Base-by-base conservation (phyloP, 805 yeast genomes). In the Naumovozyma baii region DNA sequence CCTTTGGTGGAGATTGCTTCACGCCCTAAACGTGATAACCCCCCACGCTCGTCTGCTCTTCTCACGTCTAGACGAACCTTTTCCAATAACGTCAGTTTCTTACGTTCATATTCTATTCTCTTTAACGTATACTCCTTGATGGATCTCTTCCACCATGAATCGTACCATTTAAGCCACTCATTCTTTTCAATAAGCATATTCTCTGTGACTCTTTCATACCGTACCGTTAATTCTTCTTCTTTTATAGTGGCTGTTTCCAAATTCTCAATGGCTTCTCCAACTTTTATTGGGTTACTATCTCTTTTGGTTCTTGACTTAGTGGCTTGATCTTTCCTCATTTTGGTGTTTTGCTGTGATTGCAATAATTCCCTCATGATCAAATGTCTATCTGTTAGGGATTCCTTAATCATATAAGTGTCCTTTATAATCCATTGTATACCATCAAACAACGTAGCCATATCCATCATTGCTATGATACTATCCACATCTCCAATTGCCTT, bases 311-410 rank as follows among this genome's bases (percentile, higher is more conserved):
- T 83, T 40, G 86, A 70, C 51, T 79, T 78, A 33, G 74, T 64
- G 1, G 94, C 94, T 3, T 74, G 70, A 36, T 76, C 73, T 51
- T 84, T 94, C 51, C 76, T 82, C 22, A 73, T 63, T 49, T 73
- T 76, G 1, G 95, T 77, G 41, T 69, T 75, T 5, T 78, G 75
- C 58, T 88, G 94, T 2, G 96, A 88, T 54, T 76, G 82, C 25
- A 74, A 53, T 38, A 86, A 67, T 48, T 92, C 98, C 39, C 96
- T 73, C 95, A 92, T 92, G 30, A 90, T 63, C 41, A 92, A 68
- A 59, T 92, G 95, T 43, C 98, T 71, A 62, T 90, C 88, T 0
- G 98, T 92, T 39, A 92, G 67, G 0, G 95, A 81, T 62, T 92
- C 98, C 60, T 92, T 92, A 41, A 88, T 81, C 42, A 82, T 79